phyloP scores from a whole-genome alignment of 1,284 basidiomycete genomes.

The Cutaneotrichosporon mucoides region DNA sequence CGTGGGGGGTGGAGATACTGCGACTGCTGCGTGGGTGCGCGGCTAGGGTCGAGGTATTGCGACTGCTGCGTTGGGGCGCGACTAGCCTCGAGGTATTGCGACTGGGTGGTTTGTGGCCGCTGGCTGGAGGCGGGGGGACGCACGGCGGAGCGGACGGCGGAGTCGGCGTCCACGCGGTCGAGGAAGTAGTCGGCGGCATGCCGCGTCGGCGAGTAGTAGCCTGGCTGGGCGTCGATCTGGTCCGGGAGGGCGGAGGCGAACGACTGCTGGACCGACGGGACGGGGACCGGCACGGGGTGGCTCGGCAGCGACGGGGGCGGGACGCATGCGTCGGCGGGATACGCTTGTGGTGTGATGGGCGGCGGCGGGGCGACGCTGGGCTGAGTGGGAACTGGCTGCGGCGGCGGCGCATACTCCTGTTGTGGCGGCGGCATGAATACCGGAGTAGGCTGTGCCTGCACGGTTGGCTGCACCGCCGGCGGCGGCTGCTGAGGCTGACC shows the following conservation, averaged over 20 bases:
- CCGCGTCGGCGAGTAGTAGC: not conserved
- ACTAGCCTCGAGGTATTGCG: no score
- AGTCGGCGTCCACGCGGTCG: not conserved
- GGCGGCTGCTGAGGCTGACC: not conserved
- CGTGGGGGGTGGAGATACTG: not conserved
- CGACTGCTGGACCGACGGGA: not conserved
- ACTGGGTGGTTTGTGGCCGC: no score
- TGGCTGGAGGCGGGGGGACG: not conserved
- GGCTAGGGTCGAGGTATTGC: not conserved
- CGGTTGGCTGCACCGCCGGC: not conserved
- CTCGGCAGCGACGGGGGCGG: not conserved
- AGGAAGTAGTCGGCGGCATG: not conserved
- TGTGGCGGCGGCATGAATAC: not conserved
- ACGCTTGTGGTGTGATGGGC: not conserved
- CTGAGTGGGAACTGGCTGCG: not conserved
- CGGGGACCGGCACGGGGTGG: not conserved
- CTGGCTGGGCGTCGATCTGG: no score
- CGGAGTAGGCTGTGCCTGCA: not conserved
- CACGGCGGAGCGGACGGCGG: not conserved
- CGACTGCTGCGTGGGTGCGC: constrained; percentile 1
- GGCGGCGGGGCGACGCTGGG: not conserved
- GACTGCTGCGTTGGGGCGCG: constrained; percentile 2
- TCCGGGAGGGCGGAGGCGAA: not conserved
- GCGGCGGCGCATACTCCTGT: not conserved
- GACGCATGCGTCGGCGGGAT: not conserved